Percentiles rank a stretch among this genome's conserved stretches.
phyloP scores from a whole-genome alignment of 176 grass and related monocot species.

The Carex parvula region DNA sequence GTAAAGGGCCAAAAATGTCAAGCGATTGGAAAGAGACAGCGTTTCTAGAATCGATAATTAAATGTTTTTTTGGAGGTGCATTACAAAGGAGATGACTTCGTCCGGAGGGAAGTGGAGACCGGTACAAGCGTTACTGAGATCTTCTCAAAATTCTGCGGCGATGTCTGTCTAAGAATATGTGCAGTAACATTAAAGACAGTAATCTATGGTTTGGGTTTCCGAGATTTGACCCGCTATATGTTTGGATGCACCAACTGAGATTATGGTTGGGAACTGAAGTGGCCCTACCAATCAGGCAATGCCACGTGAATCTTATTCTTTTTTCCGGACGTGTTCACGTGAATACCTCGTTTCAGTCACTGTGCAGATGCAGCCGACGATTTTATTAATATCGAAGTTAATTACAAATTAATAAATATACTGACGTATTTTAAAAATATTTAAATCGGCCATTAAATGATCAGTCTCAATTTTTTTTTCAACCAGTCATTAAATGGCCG shows the following conservation, averaged over 20 bases:
- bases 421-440: too few species aligned
- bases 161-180: background rate
- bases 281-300: background rate
- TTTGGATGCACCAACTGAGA: background rate
- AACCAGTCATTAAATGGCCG: too few species aligned
- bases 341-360: background rate
- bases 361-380: background rate
- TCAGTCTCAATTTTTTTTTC: too few species aligned
- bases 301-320: background rate
- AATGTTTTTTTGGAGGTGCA: background rate
- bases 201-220: background rate
- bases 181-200: background rate
- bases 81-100: slow-evolving; percentile 25
- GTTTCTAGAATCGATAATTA: slow-evolving; percentile 28
- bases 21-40: background rate
- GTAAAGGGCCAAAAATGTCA: slow-evolving; percentile 5
- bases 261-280: background rate
- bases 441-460: accelerated
- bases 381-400: too few species aligned
- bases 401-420: too few species aligned
- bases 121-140: background rate
- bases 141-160: background rate
- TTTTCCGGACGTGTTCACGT: too few species aligned
- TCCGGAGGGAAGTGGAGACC: slow-evolving; percentile 18
- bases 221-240: background rate